These are phyloP conservation scores for Annulohypoxylon stygium DNA, from an alignment of 495 filamentous ascomycete species.

Conservation along the genomic window DNA sequence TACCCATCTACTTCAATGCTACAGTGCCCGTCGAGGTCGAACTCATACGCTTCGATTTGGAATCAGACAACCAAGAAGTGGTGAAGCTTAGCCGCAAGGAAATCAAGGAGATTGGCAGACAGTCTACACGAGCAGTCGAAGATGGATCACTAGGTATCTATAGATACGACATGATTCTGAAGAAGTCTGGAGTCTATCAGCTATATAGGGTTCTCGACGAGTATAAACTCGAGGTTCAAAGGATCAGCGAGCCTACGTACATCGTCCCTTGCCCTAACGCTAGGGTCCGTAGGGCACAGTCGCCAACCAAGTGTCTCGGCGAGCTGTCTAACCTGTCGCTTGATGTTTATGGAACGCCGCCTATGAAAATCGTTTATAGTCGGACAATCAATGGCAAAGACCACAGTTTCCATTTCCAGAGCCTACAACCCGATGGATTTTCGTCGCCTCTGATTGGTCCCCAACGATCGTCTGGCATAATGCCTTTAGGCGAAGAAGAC, in stretches of 20 bases:
- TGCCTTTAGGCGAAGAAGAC: slow-evolving; percentile 69
- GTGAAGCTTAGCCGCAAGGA: slow-evolving; percentile 71
- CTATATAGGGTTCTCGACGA: slow-evolving; percentile 88
- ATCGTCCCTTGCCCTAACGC: slow-evolving; percentile 88
- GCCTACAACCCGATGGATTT: slow-evolving; percentile 89
- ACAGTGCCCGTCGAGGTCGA: slow-evolving; percentile 89
- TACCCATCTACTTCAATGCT: slow-evolving; percentile 95
- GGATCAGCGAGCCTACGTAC: slow-evolving; percentile 77
- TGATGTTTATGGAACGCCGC: slow-evolving; percentile 87
- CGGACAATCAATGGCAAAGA: slow-evolving; percentile 82
- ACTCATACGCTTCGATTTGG: slow-evolving; percentile 83
- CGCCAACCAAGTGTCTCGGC: slow-evolving; percentile 77
- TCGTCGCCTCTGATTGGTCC: slow-evolving; percentile 76
- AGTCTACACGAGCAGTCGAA: slow-evolving; percentile 65
- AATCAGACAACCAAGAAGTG: slow-evolving; percentile 80
- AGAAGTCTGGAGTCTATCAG: slow-evolving; percentile 87
- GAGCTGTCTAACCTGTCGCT: slow-evolving; percentile 88
- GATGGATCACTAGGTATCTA: slow-evolving; percentile 66
- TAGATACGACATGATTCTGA: slow-evolving; percentile 71
- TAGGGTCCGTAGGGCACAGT: slow-evolving; percentile 70
- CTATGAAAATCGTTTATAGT: slow-evolving; percentile 92
- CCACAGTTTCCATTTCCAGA: slow-evolving; percentile 84
- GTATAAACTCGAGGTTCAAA: slow-evolving; percentile 90
- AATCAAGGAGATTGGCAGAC: slow-evolving; percentile 74
- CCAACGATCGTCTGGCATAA: slow-evolving; percentile 66